Conservation (phyloP, 305 asterid species). For the Fraxinus paxiana region DNA sequence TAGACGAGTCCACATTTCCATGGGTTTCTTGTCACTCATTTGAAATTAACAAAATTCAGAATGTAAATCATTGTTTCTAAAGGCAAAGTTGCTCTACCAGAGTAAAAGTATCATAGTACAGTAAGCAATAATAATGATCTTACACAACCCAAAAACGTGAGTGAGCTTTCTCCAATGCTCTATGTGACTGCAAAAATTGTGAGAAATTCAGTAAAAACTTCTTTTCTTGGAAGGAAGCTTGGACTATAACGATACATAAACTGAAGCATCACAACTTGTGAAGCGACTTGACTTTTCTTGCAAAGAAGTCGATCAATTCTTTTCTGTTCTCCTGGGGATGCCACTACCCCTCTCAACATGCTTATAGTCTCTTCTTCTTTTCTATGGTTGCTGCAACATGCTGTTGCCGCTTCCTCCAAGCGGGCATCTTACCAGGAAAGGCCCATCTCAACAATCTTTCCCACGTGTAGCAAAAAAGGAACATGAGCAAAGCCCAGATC, state of each 20-base stretch:
- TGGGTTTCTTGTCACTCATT: not conserved
- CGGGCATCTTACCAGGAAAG: slow-evolving; percentile 93
- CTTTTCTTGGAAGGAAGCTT: not conserved
- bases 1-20: not conserved
- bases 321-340: not conserved
- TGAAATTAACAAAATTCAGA: not conserved
- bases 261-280: not conserved
- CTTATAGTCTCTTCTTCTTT: slow-evolving; percentile 57
- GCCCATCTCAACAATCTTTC: slow-evolving; percentile 83
- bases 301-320: not conserved
- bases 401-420: slow-evolving; percentile 77
- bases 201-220: not conserved
- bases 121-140: not conserved
- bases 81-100: not conserved
- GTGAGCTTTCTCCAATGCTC: not conserved
- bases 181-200: not conserved
- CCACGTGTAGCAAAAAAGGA: slow-evolving; percentile 72
- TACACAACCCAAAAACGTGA: not conserved
- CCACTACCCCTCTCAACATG: not conserved
- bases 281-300: not conserved
- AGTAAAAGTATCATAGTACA: not conserved
- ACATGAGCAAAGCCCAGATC: slow-evolving; percentile 71
- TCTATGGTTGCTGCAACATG: slow-evolving; percentile 46
- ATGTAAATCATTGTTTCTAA: not conserved
- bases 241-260: not conserved